Evolutionary conservation across 306 rosid genomes (phyloP).

Genomic region (Phaseolus lunatus): DNA sequence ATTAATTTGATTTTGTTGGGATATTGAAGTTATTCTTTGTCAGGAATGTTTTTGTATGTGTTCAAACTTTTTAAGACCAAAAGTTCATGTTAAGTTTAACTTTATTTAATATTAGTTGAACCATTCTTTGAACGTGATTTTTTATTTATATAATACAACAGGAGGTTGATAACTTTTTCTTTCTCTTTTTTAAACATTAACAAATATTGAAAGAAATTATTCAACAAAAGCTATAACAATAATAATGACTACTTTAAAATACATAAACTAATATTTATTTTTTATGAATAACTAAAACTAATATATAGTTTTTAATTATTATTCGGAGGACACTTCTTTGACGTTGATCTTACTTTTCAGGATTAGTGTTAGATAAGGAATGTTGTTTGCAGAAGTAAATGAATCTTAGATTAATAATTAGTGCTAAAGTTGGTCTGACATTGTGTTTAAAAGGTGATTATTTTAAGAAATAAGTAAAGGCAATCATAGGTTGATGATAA

Average conservation of each 20-base stretch:
- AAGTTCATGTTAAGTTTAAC: not conserved
- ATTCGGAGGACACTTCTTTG: not conserved
- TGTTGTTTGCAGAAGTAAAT: not conserved
- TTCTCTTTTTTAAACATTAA: not conserved
- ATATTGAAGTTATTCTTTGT: constrained; percentile 10
- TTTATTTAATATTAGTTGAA: constrained; percentile 7
- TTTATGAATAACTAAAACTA: not conserved
- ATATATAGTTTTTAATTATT: too few species aligned
- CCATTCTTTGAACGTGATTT: not conserved
- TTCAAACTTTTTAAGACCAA: not conserved
- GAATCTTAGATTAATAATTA: not conserved
- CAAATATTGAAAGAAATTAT: not conserved
- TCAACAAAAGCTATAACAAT: not conserved
- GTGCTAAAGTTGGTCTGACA: not conserved
- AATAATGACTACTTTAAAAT: not conserved
- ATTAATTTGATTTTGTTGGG: constrained; percentile 22
- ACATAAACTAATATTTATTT: not conserved
- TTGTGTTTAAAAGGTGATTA: not conserved
- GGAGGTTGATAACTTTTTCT: not conserved
- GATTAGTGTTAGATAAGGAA: not conserved
- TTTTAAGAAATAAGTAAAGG: not conserved
- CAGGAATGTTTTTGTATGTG: not conserved
- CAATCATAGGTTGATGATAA: constrained; percentile 36
- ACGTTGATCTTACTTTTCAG: not conserved
- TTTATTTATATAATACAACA: not conserved